These are phyloP conservation scores for Fusarium coffeatum DNA, from an alignment of 2,329 filamentous ascomycete genomes.

Conservation along the genomic window DNA sequence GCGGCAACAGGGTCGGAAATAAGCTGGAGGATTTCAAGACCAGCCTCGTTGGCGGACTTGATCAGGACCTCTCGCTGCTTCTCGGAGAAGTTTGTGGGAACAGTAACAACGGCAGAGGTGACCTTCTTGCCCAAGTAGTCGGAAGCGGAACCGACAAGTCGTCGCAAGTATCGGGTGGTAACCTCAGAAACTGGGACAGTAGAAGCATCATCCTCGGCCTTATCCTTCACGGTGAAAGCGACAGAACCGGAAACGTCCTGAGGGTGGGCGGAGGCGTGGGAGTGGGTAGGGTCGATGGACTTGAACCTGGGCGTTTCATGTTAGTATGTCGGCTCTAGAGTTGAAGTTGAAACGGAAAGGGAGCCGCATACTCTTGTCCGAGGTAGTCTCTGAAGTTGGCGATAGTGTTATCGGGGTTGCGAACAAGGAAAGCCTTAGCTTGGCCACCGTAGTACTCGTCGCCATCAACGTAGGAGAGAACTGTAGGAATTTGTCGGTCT, in stretches of 20 bases:
- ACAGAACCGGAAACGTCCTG: constrained; percentile 77
- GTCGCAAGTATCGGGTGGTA: constrained; percentile 84
- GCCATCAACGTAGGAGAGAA: constrained; percentile 93
- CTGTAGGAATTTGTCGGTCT: constrained; percentile 97
- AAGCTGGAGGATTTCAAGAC: constrained; percentile 89
- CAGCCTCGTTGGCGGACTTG: constrained; percentile 81
- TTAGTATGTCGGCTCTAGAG: constrained; percentile 33
- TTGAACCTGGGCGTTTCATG: constrained; percentile 71
- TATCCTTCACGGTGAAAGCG: constrained; percentile 86
- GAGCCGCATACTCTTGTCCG: constrained; percentile 80
- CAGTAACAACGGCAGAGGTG: constrained; percentile 92
- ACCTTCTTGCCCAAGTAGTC: constrained; percentile 94
- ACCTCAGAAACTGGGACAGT: constrained; percentile 83
- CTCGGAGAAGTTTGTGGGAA: constrained; percentile 93
- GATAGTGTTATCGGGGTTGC: constrained; percentile 92
- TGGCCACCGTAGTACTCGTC: constrained; percentile 98
- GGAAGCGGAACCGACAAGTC: constrained; percentile 83
- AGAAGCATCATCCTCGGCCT: constrained; percentile 71
- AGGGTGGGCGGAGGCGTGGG: constrained; percentile 92
- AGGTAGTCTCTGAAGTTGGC: constrained; percentile 97
- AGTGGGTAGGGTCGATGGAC: constrained; percentile 94
- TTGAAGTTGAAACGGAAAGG: not conserved
- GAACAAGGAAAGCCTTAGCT: constrained; percentile 91
- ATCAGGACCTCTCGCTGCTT: constrained; percentile 85
- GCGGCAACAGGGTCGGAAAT: constrained; percentile 92